These are phyloP conservation scores for Auriscalpium microsporum DNA, from an alignment of 768 basidiomycete species.

Conservation along the genomic window DNA sequence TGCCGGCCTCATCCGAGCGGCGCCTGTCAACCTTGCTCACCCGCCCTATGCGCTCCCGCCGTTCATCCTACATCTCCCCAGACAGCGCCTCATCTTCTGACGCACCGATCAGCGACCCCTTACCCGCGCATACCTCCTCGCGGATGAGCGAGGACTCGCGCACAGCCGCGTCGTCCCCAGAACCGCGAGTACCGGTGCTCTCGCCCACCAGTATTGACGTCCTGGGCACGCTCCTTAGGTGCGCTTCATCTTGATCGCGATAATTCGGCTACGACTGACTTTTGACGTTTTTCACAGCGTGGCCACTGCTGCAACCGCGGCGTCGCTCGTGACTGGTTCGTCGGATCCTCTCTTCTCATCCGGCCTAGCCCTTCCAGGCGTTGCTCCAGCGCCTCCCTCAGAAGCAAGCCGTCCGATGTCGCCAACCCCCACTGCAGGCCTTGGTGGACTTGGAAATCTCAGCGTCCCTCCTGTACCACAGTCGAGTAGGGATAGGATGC, in stretches of 20 bases:
- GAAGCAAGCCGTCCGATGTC: slow-evolving; percentile 26
- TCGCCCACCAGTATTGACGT: slow-evolving; percentile 77
- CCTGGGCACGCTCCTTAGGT: slow-evolving; percentile 77
- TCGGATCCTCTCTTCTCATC: slow-evolving; percentile 57
- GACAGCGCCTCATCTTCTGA: slow-evolving; percentile 5
- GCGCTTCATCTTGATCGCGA: slow-evolving; percentile 16
- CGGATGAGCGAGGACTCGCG: neutral
- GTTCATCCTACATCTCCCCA: slow-evolving; percentile 12
- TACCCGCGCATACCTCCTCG: slow-evolving; percentile 1
- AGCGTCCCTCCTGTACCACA: slow-evolving; percentile 10
- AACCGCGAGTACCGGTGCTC: slow-evolving; percentile 22
- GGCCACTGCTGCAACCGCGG: slow-evolving; percentile 87
- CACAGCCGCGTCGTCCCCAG: neutral
- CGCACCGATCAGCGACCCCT: slow-evolving; percentile 1
- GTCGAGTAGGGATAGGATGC: slow-evolving; percentile 34
- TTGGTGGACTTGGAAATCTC: slow-evolving; percentile 24
- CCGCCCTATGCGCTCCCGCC: slow-evolving; percentile 11
- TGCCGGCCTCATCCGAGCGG: slow-evolving; percentile 4
- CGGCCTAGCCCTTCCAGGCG: slow-evolving; percentile 35
- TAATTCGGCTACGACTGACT: neutral
- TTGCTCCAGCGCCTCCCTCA: slow-evolving; percentile 8
- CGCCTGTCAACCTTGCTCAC: slow-evolving; percentile 6
- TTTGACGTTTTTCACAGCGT: slow-evolving; percentile 38
- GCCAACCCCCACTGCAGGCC: slow-evolving; percentile 33
- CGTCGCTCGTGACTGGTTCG: slow-evolving; percentile 70